These are phyloP conservation scores for Malassezia vespertilionis DNA, from an alignment of 1,284 basidiomycete species.

Conservation along the genomic window DNA sequence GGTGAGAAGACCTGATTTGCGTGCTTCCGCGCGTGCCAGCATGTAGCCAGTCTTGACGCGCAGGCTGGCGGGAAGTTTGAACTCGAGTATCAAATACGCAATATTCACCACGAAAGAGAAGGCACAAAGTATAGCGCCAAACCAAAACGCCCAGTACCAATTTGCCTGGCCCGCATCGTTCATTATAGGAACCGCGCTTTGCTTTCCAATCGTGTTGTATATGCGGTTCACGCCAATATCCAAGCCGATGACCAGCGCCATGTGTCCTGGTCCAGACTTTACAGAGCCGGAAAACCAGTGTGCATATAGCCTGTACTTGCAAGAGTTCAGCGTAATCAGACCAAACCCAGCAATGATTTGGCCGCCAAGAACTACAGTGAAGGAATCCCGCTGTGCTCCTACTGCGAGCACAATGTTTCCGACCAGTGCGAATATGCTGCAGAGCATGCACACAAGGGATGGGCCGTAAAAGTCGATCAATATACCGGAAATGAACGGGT, in stretches of 20 bases:
- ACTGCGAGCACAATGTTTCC: constrained; percentile 43
- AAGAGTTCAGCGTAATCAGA: constrained; percentile 44
- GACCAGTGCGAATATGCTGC: constrained; percentile 39
- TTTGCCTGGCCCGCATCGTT: constrained; percentile 34
- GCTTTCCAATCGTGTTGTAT: constrained; percentile 26
- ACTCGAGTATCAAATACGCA: constrained; percentile 45
- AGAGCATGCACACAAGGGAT: constrained; percentile 29
- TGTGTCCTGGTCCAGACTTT: constrained; percentile 12
- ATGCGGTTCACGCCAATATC: constrained; percentile 43
- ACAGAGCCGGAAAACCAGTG: constrained; percentile 20
- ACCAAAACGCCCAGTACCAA: constrained; percentile 49
- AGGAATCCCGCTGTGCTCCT: constrained; percentile 20
- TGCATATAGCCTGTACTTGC: constrained; percentile 38
- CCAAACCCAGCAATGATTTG: constrained; percentile 35
- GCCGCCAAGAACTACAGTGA: constrained; percentile 29
- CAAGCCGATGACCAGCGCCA: constrained; percentile 34
- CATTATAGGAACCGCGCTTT: constrained; percentile 47
- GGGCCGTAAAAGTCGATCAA: constrained; percentile 50
- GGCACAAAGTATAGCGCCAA: constrained; percentile 43
- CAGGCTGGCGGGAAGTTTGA: constrained; percentile 13
- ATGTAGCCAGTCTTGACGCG: not conserved
- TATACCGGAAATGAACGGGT: constrained; percentile 50
- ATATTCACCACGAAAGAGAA: constrained; percentile 37
- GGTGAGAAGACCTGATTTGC: not conserved
- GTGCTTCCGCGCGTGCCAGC: not conserved